Evolutionary conservation across 345 rosid genomes (phyloP).

Genomic region (Salix purpurea): DNA sequence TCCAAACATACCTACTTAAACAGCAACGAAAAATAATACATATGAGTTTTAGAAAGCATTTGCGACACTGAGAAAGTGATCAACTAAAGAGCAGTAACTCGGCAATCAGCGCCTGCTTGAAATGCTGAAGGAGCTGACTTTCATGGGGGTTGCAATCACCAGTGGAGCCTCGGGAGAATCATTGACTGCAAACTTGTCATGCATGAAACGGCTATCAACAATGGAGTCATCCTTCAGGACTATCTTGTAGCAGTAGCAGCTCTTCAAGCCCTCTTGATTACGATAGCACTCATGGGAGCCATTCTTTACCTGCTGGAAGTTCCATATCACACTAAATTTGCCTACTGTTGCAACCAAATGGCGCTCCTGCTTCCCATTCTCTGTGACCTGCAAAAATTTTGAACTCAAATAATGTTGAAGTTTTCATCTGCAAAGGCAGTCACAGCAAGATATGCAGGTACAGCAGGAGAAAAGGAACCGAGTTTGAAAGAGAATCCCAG

Average conservation of each 20-base stretch:
- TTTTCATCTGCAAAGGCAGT: not conserved
- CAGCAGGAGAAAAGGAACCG: too few species aligned
- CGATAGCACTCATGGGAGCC: conserved; percentile 73
- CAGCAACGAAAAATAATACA: conserved; percentile 7
- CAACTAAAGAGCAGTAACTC: not conserved
- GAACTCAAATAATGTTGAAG: conserved; percentile 4
- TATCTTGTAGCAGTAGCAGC: conserved; percentile 87
- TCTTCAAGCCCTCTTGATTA: conserved; percentile 72
- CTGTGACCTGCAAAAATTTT: conserved; percentile 52
- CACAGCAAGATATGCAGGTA: not conserved
- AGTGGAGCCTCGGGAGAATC: conserved; percentile 97
- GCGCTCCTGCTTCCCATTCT: conserved; percentile 71
- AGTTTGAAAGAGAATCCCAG: too few species aligned
- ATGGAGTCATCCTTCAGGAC: conserved; percentile 88
- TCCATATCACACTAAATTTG: conserved; percentile 92
- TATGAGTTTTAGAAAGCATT: conserved; percentile 3
- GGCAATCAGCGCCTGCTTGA: conserved; percentile 62
- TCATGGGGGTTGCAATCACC: conserved; percentile 91
- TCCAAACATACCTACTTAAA: not conserved
- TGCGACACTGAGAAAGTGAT: conserved; percentile 3
- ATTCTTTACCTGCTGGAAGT: conserved; percentile 76
- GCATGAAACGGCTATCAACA: conserved; percentile 96
- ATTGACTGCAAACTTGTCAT: conserved; percentile 81
- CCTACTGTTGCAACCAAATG: conserved; percentile 97
- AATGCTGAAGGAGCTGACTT: conserved; percentile 97